Conservation (phyloP, 106 monocot species). For the Amphibolis antarctica region DNA sequence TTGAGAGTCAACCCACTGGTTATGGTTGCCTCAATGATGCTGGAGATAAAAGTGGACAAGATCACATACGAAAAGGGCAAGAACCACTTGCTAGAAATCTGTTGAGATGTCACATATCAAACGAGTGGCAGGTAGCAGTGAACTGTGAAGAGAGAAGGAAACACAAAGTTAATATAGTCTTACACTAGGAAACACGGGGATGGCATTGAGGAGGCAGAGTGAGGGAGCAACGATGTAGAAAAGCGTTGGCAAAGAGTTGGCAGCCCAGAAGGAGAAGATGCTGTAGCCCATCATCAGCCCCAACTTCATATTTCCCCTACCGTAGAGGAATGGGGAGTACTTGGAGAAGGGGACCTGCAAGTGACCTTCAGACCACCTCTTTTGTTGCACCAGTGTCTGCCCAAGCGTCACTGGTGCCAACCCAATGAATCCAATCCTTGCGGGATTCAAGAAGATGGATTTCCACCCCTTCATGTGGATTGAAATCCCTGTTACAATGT, state of each 20-base stretch:
- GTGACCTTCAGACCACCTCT: constrained; percentile 62
- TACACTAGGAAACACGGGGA: constrained; percentile 54
- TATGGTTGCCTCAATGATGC: constrained; percentile 22
- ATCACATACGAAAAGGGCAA: constrained; percentile 35
- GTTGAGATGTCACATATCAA: constrained; percentile 15
- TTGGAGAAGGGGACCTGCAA: constrained; percentile 49
- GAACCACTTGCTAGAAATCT: constrained; percentile 41
- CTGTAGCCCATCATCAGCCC: constrained; percentile 48
- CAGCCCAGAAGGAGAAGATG: constrained; percentile 43
- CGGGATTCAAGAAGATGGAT: constrained; percentile 41
- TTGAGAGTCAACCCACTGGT: constrained; percentile 11
- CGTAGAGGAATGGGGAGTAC: constrained; percentile 42
- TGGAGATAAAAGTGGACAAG: constrained; percentile 8
- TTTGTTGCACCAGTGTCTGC: constrained; percentile 41
- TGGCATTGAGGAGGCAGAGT: constrained; percentile 31
- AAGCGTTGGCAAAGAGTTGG: constrained; percentile 39
- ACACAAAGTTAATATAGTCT: not conserved
- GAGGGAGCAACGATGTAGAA: constrained; percentile 41
- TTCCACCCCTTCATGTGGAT: constrained; percentile 76
- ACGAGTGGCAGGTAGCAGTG: not conserved
- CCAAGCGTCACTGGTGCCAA: constrained; percentile 40
- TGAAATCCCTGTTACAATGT: constrained; percentile 52
- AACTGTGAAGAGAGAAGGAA: not conserved
- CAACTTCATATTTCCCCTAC: constrained; percentile 27
- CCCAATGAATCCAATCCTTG: constrained; percentile 39